These are phyloP conservation scores for Fusarium sp. DNA, from an alignment of 2,329 filamentous ascomycete species.

Conservation along the genomic window DNA sequence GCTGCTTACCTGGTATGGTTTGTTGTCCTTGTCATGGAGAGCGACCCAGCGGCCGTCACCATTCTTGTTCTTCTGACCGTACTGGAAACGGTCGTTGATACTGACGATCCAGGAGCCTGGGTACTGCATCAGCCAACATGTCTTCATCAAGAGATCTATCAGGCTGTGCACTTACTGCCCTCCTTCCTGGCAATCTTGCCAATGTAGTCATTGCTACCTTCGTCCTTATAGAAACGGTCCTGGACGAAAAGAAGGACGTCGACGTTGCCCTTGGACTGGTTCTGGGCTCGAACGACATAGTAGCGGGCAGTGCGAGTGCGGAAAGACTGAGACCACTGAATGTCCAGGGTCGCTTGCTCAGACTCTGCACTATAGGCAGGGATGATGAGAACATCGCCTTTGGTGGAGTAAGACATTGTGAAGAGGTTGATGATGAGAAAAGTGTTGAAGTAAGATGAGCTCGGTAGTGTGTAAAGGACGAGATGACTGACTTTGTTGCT, in stretches of 20 bases:
- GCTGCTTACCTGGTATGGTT: constrained; percentile 24
- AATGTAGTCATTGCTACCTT: constrained; percentile 14
- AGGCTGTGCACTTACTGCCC: constrained; percentile 10
- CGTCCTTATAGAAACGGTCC: constrained; percentile 27
- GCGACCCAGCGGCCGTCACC: constrained; percentile 27
- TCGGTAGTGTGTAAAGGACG: not conserved
- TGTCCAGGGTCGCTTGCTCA: constrained; percentile 17
- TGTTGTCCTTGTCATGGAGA: constrained; percentile 35
- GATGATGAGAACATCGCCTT: constrained; percentile 18
- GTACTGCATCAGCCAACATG: not conserved
- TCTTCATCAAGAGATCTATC: not conserved
- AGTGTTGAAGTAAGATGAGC: not conserved
- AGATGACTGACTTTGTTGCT: not conserved
- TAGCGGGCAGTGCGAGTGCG: constrained; percentile 22
- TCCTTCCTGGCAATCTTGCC: constrained; percentile 17
- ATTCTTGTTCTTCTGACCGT: constrained; percentile 33
- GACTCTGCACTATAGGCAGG: constrained; percentile 21
- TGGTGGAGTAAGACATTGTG: constrained; percentile 26
- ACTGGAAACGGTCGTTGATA: constrained; percentile 32
- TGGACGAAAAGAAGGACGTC: constrained; percentile 31
- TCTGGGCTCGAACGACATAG: constrained; percentile 27
- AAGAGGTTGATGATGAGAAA: not conserved
- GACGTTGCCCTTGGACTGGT: constrained; percentile 18
- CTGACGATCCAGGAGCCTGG: constrained; percentile 18
- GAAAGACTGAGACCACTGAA: constrained; percentile 26